Conservation (phyloP, 2,329 filamentous ascomycete genomes). For the Pseudogymnoascus sp. region DNA sequence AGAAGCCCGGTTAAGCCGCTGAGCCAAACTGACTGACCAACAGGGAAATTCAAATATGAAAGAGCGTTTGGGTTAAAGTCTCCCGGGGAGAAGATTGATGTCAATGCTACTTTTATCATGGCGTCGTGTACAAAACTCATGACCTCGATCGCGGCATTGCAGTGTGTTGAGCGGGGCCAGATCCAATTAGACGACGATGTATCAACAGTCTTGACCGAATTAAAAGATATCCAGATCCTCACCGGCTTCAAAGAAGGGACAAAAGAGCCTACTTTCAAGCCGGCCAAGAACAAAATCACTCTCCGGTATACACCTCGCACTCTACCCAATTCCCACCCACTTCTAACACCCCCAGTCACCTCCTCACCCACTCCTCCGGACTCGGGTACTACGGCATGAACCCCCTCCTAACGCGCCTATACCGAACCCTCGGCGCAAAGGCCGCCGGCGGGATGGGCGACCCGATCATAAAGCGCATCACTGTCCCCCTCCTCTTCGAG, state of each 20-base stretch:
- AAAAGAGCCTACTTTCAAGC: slow-evolving; percentile 17
- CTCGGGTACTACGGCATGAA: slow-evolving; percentile 19
- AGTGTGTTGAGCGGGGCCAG: slow-evolving; percentile 46
- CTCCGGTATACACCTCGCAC: slow-evolving; percentile 19
- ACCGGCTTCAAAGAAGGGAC: slow-evolving; percentile 20
- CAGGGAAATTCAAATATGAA: slow-evolving; percentile 32
- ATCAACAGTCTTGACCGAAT: slow-evolving; percentile 20
- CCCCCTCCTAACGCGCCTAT: slow-evolving; percentile 11
- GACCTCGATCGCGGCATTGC: slow-evolving; percentile 45
- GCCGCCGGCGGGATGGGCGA: neutral
- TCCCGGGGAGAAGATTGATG: slow-evolving; percentile 37
- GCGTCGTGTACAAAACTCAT: slow-evolving; percentile 53
- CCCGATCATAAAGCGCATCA: neutral
- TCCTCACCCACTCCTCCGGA: slow-evolving; percentile 24
- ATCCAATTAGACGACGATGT: slow-evolving; percentile 41
- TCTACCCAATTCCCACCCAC: neutral
- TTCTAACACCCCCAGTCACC: slow-evolving; percentile 16
- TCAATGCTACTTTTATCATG: slow-evolving; percentile 53
- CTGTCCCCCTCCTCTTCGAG: slow-evolving; percentile 51
- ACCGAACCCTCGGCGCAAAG: slow-evolving; percentile 2
- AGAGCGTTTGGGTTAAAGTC: slow-evolving; percentile 31
- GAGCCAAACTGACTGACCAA: neutral
- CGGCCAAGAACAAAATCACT: slow-evolving; percentile 19
- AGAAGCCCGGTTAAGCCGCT: neutral
- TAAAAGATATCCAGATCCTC: slow-evolving; percentile 23